Conservation (phyloP, 495 filamentous ascomycete genomes). For the Ramalina peruviana region DNA sequence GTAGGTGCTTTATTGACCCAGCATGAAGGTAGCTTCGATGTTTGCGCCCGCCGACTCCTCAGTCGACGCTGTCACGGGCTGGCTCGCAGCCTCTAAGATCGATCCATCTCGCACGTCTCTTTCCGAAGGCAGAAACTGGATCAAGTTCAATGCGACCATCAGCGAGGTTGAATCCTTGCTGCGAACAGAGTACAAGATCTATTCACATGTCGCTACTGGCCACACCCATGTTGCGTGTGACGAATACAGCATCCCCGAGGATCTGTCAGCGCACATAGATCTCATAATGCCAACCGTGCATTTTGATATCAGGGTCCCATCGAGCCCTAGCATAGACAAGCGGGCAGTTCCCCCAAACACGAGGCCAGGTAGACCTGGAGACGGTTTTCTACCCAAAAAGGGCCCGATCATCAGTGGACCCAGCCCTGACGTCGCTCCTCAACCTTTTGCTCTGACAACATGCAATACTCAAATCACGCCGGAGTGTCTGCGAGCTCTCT, state of each 20-base stretch:
- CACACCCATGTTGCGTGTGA: constrained; percentile 16
- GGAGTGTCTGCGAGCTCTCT: constrained; percentile 15
- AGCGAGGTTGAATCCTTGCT: constrained; percentile 31
- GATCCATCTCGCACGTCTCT: constrained; percentile 16
- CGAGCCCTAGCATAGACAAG: neutral
- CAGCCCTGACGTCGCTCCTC: neutral
- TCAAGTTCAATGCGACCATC: constrained; percentile 28
- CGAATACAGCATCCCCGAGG: constrained; percentile 16
- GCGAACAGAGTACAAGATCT: constrained; percentile 34
- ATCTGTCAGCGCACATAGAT: constrained; percentile 19
- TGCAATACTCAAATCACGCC: constrained; percentile 15
- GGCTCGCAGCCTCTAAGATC: constrained; percentile 27
- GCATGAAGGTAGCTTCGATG: constrained; percentile 13
- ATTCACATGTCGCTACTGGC: constrained; percentile 20
- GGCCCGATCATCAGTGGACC: neutral
- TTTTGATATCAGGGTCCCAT: constrained; percentile 14
- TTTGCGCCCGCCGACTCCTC: constrained; percentile 22
- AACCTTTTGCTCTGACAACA: neutral
- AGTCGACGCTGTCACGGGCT: constrained; percentile 21
- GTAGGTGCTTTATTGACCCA: neutral
- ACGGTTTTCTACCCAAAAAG: neutral
- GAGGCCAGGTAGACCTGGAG: neutral
- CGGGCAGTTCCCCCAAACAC: neutral
- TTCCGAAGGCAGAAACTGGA: constrained; percentile 21
- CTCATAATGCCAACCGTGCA: constrained; percentile 21